Conservation (phyloP, 2,329 filamentous ascomycete genomes). For the Amesomyces nigricolor region DNA sequence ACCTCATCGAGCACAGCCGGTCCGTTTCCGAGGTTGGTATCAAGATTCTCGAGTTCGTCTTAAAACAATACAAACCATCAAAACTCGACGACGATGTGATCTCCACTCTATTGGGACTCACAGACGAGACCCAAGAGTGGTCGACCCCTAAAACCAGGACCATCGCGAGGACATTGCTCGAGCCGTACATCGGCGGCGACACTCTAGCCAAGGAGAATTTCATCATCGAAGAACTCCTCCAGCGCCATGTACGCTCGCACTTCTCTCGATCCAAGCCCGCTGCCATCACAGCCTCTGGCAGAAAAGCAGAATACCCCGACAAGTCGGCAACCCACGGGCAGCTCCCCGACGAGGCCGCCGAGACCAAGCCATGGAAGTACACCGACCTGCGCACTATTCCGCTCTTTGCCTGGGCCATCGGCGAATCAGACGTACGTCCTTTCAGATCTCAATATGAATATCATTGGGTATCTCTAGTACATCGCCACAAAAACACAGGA, state of each 20-base stretch:
- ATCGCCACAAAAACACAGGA: background rate
- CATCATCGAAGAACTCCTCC: constrained; percentile 53
- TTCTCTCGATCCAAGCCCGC: constrained; percentile 54
- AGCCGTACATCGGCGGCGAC: constrained; percentile 26
- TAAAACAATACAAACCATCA: background rate
- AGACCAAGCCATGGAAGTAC: constrained; percentile 58
- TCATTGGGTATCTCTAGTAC: constrained; percentile 9
- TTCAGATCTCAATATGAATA: background rate
- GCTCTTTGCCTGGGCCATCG: constrained; percentile 57
- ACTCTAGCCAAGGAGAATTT: constrained; percentile 30
- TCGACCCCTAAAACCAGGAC: constrained; percentile 30
- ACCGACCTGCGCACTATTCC: constrained; percentile 45
- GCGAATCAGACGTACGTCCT: constrained; percentile 42
- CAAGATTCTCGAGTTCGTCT: constrained; percentile 16
- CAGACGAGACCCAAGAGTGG: constrained; percentile 26
- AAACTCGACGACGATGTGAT: constrained; percentile 26
- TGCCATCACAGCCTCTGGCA: constrained; percentile 51
- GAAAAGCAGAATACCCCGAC: constrained; percentile 45
- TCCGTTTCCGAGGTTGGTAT: constrained; percentile 19
- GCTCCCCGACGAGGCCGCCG: constrained; percentile 35
- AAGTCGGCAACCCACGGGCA: constrained; percentile 32
- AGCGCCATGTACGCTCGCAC: constrained; percentile 58
- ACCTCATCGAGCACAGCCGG: constrained; percentile 8
- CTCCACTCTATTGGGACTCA: constrained; percentile 33
- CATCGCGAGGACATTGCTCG: constrained; percentile 32